Conservation (phyloP, 2,329 filamentous ascomycete genomes). For the Ascochyta viciae-villosae region DNA sequence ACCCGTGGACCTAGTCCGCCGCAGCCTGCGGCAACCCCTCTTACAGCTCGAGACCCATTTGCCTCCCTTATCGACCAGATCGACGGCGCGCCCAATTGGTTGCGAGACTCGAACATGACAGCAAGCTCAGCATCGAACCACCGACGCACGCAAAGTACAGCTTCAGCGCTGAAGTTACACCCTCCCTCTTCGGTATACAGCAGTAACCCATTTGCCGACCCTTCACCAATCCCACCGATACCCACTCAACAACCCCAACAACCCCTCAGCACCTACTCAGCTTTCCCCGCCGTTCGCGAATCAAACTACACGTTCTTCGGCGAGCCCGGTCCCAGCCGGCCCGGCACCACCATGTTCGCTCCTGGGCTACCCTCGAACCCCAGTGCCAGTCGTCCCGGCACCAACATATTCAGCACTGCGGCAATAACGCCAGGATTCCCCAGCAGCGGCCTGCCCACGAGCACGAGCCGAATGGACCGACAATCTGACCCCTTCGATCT, state of each 20-base stretch:
- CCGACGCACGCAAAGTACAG: constrained; percentile 38
- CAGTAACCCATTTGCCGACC: constrained; percentile 40
- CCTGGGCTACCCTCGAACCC: constrained; percentile 9
- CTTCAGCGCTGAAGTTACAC: constrained; percentile 41
- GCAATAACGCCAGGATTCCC: constrained; percentile 22
- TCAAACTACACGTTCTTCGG: constrained; percentile 40
- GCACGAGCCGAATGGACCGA: constrained; percentile 34
- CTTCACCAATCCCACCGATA: constrained; percentile 24
- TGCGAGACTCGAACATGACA: constrained; percentile 22
- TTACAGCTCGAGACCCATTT: constrained; percentile 37
- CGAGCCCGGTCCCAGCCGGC: constrained; percentile 44
- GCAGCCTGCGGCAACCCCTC: constrained; percentile 33
- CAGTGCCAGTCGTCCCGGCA: constrained; percentile 25
- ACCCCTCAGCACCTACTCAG: constrained; percentile 15
- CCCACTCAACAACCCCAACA: constrained; percentile 3
- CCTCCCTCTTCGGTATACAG: constrained; percentile 39
- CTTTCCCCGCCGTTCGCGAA: constrained; percentile 31
- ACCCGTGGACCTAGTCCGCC: constrained; percentile 34
- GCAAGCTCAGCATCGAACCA: constrained; percentile 24
- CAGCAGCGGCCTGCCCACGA: constrained; percentile 7
- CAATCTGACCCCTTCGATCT: constrained; percentile 52
- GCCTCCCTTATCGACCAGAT: constrained; percentile 39
- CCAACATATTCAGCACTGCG: constrained; percentile 37
- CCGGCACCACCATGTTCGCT: constrained; percentile 26
- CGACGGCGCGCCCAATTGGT: constrained; percentile 36